phyloP scores from a whole-genome alignment of 306 rosid species.

The Quercus cerris region DNA sequence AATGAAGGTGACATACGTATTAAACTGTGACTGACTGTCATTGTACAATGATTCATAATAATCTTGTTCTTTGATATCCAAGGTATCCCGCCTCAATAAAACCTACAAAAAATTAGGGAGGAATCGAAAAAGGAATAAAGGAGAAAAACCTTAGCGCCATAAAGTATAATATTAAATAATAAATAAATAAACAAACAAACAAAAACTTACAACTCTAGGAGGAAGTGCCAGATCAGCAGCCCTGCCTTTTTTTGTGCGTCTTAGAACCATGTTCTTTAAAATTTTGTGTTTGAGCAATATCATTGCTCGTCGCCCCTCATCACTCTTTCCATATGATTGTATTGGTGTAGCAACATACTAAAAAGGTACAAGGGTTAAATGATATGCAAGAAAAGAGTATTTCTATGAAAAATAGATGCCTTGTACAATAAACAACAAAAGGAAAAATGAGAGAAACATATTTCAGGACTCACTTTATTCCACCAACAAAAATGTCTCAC shows the following conservation, averaged over 20 bases:
- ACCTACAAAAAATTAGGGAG: slow-evolving; percentile 43
- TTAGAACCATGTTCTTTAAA: slow-evolving; percentile 61
- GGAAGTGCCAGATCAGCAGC: slow-evolving; percentile 97
- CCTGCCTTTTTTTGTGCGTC: slow-evolving; percentile 90
- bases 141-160: neutral
- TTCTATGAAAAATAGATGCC: neutral
- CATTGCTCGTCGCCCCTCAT: slow-evolving; percentile 63
- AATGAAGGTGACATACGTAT: slow-evolving; percentile 54
- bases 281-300: slow-evolving; percentile 71
- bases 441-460: slow-evolving; percentile 9
- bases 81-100: slow-evolving; percentile 67
- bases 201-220: slow-evolving; percentile 77
- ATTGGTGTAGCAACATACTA: slow-evolving; percentile 72
- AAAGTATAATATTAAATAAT: neutral
- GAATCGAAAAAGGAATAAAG: slow-evolving; percentile 5
- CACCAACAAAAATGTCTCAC: slow-evolving; percentile 97
- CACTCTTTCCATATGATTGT: slow-evolving; percentile 33
- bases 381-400: slow-evolving; percentile 13
- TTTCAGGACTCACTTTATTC: slow-evolving; percentile 72
- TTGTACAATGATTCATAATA: slow-evolving; percentile 82
- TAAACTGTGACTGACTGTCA: slow-evolving; percentile 81
- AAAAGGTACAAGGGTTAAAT: slow-evolving; percentile 23
- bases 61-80: slow-evolving; percentile 78
- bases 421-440: slow-evolving; percentile 4
- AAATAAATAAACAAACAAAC: neutral